Evolutionary conservation across 2,329 filamentous ascomycete genomes (phyloP).

Genomic region (Stagonosporopsis rhizophila): DNA sequence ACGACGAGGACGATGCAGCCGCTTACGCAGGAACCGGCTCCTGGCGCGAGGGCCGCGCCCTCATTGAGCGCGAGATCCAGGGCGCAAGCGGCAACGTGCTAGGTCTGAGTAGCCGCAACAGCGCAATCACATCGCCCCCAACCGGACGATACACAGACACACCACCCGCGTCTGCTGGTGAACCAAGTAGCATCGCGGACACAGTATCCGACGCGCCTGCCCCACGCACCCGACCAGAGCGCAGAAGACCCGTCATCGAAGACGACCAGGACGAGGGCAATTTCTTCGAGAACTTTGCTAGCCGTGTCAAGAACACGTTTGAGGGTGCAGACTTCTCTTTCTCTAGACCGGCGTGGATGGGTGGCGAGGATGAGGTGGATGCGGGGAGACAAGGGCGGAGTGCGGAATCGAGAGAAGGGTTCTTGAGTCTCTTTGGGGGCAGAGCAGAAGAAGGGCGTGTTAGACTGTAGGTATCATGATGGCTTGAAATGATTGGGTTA

Average conservation of each 20-base stretch:
- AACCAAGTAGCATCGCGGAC: conserved; percentile 19
- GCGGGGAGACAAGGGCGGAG: conserved; percentile 16
- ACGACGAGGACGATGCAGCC: conserved; percentile 66
- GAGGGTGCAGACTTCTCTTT: conserved; percentile 67
- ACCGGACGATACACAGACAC: conserved; percentile 37
- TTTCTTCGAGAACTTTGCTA: conserved; percentile 82
- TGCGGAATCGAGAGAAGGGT: conserved; percentile 26
- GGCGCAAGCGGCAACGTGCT: conserved; percentile 50
- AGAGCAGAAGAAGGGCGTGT: conserved; percentile 43
- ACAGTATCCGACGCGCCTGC: not conserved
- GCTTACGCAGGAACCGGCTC: conserved; percentile 76
- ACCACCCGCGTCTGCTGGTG: conserved; percentile 18
- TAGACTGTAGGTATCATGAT: conserved; percentile 28
- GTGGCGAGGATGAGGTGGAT: conserved; percentile 55
- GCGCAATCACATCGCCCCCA: conserved; percentile 16
- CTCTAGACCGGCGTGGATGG: conserved; percentile 81
- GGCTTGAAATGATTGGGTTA: not conserved
- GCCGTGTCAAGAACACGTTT: conserved; percentile 89
- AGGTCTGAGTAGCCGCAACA: conserved; percentile 33
- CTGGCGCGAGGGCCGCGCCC: conserved; percentile 89
- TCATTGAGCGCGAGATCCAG: conserved; percentile 82
- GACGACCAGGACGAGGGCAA: conserved; percentile 75
- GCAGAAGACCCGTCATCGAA: conserved; percentile 47
- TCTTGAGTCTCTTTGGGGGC: conserved; percentile 45
- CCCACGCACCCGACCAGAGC: conserved; percentile 20